A percentile compares a stretch with the other conserved stretches of the same genome.
These are phyloP conservation scores for Cladosporium sphaerospermum DNA, from an alignment of 2,329 filamentous ascomycete genomes.

Conservation along the genomic window DNA sequence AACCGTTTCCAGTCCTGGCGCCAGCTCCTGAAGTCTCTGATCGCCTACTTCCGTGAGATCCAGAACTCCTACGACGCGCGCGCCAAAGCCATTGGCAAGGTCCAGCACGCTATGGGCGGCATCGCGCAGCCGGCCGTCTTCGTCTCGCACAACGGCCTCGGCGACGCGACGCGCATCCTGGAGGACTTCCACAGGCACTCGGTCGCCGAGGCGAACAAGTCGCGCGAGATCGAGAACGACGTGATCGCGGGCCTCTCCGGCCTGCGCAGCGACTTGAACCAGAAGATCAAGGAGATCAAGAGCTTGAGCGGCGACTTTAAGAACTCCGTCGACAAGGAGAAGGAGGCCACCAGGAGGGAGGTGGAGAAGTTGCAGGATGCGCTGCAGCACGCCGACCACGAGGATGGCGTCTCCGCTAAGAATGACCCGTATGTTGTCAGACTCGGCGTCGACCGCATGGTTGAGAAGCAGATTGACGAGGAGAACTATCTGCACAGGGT, in stretches of 20 bases:
- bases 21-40: conserved; percentile 89
- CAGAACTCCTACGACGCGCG: conserved; percentile 82
- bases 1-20: conserved; percentile 93
- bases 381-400: conserved; percentile 67
- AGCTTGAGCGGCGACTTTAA: conserved; percentile 90
- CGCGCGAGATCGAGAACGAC: conserved; percentile 82
- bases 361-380: conserved; percentile 77
- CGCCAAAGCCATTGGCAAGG: conserved; percentile 73
- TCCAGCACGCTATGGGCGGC: conserved; percentile 79
- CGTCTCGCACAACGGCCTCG: conserved; percentile 72
- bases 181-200: conserved; percentile 76
- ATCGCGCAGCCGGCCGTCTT: conserved; percentile 69
- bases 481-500: conserved; percentile 95
- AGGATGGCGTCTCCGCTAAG: conserved; percentile 68
- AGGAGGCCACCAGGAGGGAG: conserved; percentile 73
- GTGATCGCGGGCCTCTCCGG: conserved; percentile 83
- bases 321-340: conserved; percentile 92
- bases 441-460: conserved; percentile 77
- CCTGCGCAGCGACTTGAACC: conserved; percentile 77
- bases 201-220: conserved; percentile 76
- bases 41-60: conserved; percentile 88
- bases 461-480: conserved; percentile 90
- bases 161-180: conserved; percentile 76
- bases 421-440: conserved; percentile 87
- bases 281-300: conserved; percentile 99